Evolutionary conservation across 2,329 filamentous ascomycete genomes (phyloP).

Genomic region (Herpotrichia juniperi): DNA sequence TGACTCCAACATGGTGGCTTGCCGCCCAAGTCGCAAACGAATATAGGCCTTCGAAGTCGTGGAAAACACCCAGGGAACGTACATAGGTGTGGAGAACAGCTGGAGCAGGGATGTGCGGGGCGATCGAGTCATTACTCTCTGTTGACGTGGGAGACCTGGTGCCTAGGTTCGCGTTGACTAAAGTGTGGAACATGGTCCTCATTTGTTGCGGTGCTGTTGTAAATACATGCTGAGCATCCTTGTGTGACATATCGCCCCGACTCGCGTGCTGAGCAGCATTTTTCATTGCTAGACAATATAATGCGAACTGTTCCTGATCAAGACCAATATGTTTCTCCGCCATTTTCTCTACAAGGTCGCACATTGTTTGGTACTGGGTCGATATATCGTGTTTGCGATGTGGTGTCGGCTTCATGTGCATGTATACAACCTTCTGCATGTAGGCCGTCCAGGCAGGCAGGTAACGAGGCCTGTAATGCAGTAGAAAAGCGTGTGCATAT

Average conservation of each 20-base stretch:
- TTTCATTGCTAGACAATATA: slow-evolving; percentile 39
- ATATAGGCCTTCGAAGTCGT: slow-evolving; percentile 64
- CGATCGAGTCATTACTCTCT: slow-evolving; percentile 24
- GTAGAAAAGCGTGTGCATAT: slow-evolving; percentile 36
- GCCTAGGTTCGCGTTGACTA: slow-evolving; percentile 28
- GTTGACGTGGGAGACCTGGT: slow-evolving; percentile 12
- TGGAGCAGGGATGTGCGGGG: slow-evolving; percentile 55
- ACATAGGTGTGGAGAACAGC: slow-evolving; percentile 65
- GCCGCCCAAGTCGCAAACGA: slow-evolving; percentile 65
- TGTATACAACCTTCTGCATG: slow-evolving; percentile 27
- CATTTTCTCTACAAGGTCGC: slow-evolving; percentile 32
- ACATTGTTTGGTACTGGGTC: slow-evolving; percentile 26
- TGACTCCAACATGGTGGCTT: slow-evolving; percentile 30
- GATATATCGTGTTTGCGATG: background rate
- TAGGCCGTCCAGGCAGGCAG: slow-evolving; percentile 38
- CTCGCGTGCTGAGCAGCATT: slow-evolving; percentile 33
- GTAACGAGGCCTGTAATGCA: slow-evolving; percentile 27
- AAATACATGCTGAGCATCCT: slow-evolving; percentile 21
- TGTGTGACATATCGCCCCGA: slow-evolving; percentile 9
- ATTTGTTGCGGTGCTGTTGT: slow-evolving; percentile 24
- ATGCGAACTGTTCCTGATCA: slow-evolving; percentile 37
- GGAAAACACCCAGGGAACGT: slow-evolving; percentile 65
- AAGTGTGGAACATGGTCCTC: slow-evolving; percentile 30
- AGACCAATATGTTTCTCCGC: slow-evolving; percentile 36
- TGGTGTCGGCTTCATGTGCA: background rate